Evolutionary conservation across 2,329 filamentous ascomycete genomes (phyloP).

Genomic region (Colletotrichum cuscutae): DNA sequence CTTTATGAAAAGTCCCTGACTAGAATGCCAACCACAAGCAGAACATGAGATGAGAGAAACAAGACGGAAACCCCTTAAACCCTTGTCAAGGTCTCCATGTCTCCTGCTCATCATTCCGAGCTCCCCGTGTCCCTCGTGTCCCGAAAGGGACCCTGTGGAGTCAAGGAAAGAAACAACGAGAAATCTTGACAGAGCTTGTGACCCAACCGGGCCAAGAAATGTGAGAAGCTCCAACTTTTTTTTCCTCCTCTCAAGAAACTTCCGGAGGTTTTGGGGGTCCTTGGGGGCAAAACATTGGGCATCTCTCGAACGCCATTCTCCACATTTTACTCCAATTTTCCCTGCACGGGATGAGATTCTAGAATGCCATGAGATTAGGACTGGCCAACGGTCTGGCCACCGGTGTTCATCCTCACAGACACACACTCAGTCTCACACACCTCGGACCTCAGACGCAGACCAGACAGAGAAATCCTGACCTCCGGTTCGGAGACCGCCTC

Average conservation of each 20-base stretch:
- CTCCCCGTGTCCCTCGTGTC: background rate
- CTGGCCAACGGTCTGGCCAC: slow-evolving; percentile 5
- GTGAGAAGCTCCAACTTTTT: slow-evolving; percentile 14
- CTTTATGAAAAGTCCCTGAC: background rate
- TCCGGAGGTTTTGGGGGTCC: background rate
- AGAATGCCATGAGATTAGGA: slow-evolving; percentile 15
- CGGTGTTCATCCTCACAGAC: background rate
- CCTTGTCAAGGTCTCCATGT: background rate
- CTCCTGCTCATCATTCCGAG: background rate
- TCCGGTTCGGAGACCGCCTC: slow-evolving; percentile 11
- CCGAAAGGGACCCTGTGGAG: slow-evolving; percentile 13
- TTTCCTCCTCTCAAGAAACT: background rate
- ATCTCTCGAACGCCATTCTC: background rate
- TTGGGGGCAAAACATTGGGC: slow-evolving; percentile 18
- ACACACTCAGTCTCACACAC: background rate
- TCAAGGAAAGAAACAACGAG: background rate
- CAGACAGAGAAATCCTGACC: background rate
- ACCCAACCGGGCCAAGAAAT: background rate
- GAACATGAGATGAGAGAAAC: background rate
- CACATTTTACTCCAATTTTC: slow-evolving; percentile 23
- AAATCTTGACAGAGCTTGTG: slow-evolving; percentile 17
- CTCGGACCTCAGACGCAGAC: background rate
- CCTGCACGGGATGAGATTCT: slow-evolving; percentile 22
- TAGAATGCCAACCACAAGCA: background rate
- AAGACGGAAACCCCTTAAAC: background rate